phyloP scores from a whole-genome alignment of 2,329 filamentous ascomycete species.

The Colletotrichum viniferum region DNA sequence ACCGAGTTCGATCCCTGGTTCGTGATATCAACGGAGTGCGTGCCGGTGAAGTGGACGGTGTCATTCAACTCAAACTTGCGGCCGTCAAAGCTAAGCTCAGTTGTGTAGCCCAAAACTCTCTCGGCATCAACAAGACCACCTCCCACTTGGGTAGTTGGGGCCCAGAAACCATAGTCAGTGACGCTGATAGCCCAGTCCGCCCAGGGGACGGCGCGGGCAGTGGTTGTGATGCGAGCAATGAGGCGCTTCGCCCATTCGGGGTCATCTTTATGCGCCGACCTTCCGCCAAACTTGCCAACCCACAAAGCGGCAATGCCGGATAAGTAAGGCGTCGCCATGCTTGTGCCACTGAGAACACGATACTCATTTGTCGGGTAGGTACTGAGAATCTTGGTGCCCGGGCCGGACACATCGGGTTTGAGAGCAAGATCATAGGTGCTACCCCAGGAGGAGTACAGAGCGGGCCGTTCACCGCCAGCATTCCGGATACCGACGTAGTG shows the following conservation, averaged over 20 bases:
- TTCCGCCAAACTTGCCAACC: constrained; percentile 30
- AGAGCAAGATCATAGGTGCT: constrained; percentile 8
- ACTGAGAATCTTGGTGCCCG: constrained; percentile 1
- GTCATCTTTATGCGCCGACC: constrained; percentile 31
- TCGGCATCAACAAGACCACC: constrained; percentile 51
- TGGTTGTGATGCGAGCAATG: background rate
- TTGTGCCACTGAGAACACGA: background rate
- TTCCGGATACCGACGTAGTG: background rate
- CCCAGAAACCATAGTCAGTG: background rate
- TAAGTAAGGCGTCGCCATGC: background rate
- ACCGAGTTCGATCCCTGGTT: constrained; percentile 45
- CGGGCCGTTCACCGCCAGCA: background rate
- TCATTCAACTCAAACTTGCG: constrained; percentile 51
- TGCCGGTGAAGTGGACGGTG: constrained; percentile 43
- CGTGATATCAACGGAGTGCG: constrained; percentile 41
- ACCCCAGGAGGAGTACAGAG: constrained; percentile 49
- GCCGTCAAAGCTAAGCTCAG: constrained; percentile 37
- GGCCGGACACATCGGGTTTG: background rate
- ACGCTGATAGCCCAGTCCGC: background rate
- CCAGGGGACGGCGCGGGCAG: background rate
- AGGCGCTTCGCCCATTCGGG: background rate
- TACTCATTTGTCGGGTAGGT: background rate
- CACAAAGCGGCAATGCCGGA: background rate
- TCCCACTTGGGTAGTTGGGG: constrained; percentile 39
- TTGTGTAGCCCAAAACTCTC: constrained; percentile 45